Evolutionary conservation across 2,329 filamentous ascomycete genomes (phyloP), one percentile per base, ranked within the genome.

Genomic region (Basipetospora sp.): DNA sequence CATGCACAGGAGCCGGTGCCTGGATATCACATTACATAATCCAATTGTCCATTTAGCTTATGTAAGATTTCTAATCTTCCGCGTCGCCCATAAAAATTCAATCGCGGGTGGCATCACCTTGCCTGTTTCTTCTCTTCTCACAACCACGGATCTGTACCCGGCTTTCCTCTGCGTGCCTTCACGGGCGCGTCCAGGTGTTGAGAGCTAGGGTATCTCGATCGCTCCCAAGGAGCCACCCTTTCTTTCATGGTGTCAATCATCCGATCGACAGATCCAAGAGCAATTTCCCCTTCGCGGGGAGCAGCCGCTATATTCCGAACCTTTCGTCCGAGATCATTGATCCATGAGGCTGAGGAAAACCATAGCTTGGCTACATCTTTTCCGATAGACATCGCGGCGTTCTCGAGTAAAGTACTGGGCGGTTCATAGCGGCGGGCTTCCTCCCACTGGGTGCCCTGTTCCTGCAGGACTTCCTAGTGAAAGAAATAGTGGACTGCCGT

Each of bases 261-360:
- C 81, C 80, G 76, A 83, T 86, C 81, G 84, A 93, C 86, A 90
- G 82, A 77, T 90, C 79, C 83, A 59, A 92, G 79, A 94, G 59
- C 53, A 72, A 90, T 64, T n/a, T n/a, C 25, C 19, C 8, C 26
- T 40, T 35, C 16, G 3, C n/a, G n/a, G n/a, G n/a, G n/a, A 16
- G 65, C 64, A 67, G 77, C 70, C 72, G 72, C 76, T 75, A 87
- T 86, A 88, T 88, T 88, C 80, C 81, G 77, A 67, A 63, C 77
- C 83, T 74, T 71, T 84, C 85, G 74, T 72, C 82, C 75, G 71
- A 90, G 81, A 74, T 80, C 83, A 77, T 92, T 67, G 83, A 80
- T 76, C 72, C 49, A 64, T 93, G 82, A 88, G 73, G 83, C 78
- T 74, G 77, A 26, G 80, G 81, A 77, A 74, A 88, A 88, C 80